Conservation (phyloP, 2,329 filamentous ascomycete species). For the Leptographium flavum region DNA sequence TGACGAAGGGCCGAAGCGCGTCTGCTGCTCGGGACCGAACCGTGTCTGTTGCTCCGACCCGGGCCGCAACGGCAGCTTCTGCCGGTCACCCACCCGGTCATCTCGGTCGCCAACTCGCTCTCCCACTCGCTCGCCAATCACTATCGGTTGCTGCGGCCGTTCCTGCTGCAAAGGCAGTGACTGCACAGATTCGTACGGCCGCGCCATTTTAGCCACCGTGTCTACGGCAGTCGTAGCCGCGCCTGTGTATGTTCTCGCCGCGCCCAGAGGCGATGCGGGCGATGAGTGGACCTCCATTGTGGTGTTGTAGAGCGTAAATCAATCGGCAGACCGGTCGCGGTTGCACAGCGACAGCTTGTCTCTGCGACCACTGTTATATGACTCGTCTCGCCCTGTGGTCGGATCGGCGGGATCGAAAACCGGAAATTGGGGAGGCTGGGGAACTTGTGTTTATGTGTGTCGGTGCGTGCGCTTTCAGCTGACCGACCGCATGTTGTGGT, state of each 20-base stretch:
- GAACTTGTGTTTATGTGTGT: not conserved
- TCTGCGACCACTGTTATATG: not conserved
- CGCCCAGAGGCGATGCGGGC: not conserved
- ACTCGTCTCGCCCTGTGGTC: not conserved
- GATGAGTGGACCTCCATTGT: not conserved
- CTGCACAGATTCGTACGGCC: not conserved
- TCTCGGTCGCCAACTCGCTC: too few relatives aligned
- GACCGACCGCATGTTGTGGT: not conserved
- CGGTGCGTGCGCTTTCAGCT: not conserved
- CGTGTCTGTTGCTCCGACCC: too few relatives aligned
- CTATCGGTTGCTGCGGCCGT: not conserved
- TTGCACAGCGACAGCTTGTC: too few relatives aligned
- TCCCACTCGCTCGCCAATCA: not conserved
- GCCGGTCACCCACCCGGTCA: too few relatives aligned
- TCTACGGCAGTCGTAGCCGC: not conserved
- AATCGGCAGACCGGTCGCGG: too few relatives aligned
- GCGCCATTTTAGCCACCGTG: not conserved
- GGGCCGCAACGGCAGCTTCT: not conserved
- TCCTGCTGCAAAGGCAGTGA: not conserved
- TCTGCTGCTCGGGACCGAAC: not conserved
- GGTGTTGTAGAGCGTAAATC: not conserved
- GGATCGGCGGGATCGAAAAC: not conserved
- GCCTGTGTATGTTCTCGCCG: not conserved
- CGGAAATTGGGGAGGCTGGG: slow-evolving; percentile 1
- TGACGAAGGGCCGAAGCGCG: too few relatives aligned